Conservation (phyloP, 139 green algal genomes). For the Chlorella sp. region DNA sequence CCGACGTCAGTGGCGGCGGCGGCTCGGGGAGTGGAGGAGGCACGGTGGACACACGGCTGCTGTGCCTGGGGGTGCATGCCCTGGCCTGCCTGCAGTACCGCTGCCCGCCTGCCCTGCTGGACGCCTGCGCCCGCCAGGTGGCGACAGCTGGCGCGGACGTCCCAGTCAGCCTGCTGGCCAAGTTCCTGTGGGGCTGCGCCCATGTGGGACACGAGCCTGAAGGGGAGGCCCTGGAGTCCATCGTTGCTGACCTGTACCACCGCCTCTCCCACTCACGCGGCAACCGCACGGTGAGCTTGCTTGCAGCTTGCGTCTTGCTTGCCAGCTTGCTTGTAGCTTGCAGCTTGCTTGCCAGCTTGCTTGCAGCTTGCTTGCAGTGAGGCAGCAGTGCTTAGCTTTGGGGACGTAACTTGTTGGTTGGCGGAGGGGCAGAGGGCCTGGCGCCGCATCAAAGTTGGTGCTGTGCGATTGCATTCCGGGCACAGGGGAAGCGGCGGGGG, state of each 20-base stretch:
- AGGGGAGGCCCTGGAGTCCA: constrained; percentile 8
- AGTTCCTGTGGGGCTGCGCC: constrained; percentile 53
- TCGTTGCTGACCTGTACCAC: neutral
- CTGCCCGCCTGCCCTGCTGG: neutral
- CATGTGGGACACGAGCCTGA: constrained; percentile 41
- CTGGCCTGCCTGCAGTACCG: constrained; percentile 18
- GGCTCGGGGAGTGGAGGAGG: neutral
- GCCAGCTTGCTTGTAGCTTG: too few relatives aligned
- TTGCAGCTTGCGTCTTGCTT: too few relatives aligned
- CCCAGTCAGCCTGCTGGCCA: neutral
- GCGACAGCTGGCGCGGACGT: neutral
- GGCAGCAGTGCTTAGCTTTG: too few relatives aligned
- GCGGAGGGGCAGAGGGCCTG: too few relatives aligned
- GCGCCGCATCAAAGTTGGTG: too few relatives aligned
- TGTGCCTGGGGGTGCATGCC: constrained; percentile 29
- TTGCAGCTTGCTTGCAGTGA: too few relatives aligned
- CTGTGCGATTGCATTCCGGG: too few relatives aligned
- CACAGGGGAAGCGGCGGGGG: too few relatives aligned
- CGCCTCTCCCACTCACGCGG: neutral
- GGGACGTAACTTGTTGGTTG: too few relatives aligned
- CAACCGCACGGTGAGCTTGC: constrained; percentile 10
- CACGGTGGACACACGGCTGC: neutral
- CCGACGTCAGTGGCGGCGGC: neutral
- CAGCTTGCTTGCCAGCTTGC: too few relatives aligned
- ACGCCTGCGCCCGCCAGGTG: neutral